A percentile compares a stretch with the other conserved stretches of the same genome.
Evolutionary conservation across 805 yeast species (phyloP).

Genomic region (Wickerhamiella sergipiensis): DNA sequence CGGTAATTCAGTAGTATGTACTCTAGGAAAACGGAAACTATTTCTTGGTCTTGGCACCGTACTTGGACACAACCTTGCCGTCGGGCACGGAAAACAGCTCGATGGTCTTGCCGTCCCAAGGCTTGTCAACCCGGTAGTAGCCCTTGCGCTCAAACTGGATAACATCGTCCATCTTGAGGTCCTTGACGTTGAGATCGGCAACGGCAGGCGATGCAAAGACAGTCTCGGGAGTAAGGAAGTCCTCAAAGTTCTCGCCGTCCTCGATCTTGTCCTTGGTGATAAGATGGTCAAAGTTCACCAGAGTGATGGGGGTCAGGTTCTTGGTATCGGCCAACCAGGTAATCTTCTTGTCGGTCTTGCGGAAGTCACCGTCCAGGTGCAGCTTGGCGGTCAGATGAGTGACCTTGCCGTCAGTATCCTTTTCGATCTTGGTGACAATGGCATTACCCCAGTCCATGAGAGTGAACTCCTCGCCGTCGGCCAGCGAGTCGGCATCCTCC

Average conservation of each 20-base stretch:
- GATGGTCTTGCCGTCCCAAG: slow-evolving; percentile 45
- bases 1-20: not conserved
- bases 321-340: slow-evolving; percentile 86
- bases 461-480: slow-evolving; percentile 85
- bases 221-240: slow-evolving; percentile 76
- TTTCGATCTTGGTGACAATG: slow-evolving; percentile 56
- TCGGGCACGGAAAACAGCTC: slow-evolving; percentile 91
- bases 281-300: slow-evolving; percentile 87
- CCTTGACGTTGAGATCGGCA: slow-evolving; percentile 68
- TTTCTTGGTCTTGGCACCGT: slow-evolving; percentile 47
- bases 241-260: slow-evolving; percentile 87
- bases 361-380: slow-evolving; percentile 92
- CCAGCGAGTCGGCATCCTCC: slow-evolving; percentile 63
- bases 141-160: slow-evolving; percentile 97
- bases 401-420: slow-evolving; percentile 42
- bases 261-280: slow-evolving; percentile 90
- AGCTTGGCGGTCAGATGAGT: slow-evolving; percentile 59
- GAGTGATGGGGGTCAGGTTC: slow-evolving; percentile 57
- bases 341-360: slow-evolving; percentile 84
- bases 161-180: slow-evolving; percentile 71
- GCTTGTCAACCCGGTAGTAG: slow-evolving; percentile 68
- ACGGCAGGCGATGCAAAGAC: slow-evolving; percentile 66
- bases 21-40: slow-evolving; percentile 5
- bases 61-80: slow-evolving; percentile 69
- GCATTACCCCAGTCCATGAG: slow-evolving; percentile 99